These are phyloP conservation scores for Spencermartinsiella ligniputridi DNA, from an alignment of 1,139 yeast species.

Conservation along the genomic window DNA sequence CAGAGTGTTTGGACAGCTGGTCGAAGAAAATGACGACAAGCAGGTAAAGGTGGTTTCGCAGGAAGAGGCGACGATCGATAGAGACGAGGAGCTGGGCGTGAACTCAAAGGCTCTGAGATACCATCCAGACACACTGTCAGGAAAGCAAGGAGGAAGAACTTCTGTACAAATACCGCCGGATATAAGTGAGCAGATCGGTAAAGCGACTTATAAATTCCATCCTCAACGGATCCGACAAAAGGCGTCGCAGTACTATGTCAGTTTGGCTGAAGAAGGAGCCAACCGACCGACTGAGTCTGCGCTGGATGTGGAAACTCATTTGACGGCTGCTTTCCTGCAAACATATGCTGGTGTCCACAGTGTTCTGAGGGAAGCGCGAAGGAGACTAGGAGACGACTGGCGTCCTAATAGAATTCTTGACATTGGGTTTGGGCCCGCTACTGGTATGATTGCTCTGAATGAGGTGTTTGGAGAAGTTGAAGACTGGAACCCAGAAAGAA, in stretches of 20 bases:
- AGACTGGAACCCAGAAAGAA: conserved; percentile 53
- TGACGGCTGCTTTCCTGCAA: conserved; percentile 80
- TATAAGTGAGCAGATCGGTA: conserved; percentile 20
- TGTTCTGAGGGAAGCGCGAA: conserved; percentile 62
- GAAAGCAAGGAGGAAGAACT: conserved; percentile 20
- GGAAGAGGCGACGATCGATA: background rate
- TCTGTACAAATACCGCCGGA: conserved; percentile 22
- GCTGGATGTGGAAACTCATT: conserved; percentile 73
- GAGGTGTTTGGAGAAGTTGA: conserved; percentile 62
- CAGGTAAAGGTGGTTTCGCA: background rate
- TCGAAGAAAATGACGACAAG: background rate
- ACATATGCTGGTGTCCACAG: conserved; percentile 72
- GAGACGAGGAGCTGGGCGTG: background rate
- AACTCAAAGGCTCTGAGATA: conserved; percentile 5
- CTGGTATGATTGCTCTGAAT: conserved; percentile 84
- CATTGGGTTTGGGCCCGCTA: conserved; percentile 88
- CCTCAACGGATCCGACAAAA: conserved; percentile 27
- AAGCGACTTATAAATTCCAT: conserved; percentile 16
- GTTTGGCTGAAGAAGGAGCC: conserved; percentile 23
- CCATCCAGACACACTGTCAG: conserved; percentile 23
- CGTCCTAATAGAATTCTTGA: conserved; percentile 66
- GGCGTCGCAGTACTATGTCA: conserved; percentile 25
- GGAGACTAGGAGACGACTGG: conserved; percentile 50
- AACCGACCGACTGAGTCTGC: conserved; percentile 37
- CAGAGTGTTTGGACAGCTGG: background rate